These are phyloP conservation scores for Erysimum cheiri DNA, from an alignment of 441 rosid genomes.

Conservation along the genomic window DNA sequence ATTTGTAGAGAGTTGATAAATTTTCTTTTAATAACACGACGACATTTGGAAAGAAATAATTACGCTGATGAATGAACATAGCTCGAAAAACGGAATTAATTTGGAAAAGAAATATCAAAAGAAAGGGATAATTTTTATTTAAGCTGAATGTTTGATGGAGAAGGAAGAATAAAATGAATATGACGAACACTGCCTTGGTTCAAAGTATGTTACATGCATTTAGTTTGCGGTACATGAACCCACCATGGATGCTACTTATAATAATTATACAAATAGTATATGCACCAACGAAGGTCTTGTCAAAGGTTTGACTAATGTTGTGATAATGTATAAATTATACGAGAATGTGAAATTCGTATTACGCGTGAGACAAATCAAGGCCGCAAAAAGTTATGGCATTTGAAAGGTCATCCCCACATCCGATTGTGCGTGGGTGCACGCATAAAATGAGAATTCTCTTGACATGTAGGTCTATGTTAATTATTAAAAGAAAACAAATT, in stretches of 20 bases:
- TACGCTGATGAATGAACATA: slow-evolving; percentile 40
- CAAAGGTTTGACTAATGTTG: slow-evolving; percentile 47
- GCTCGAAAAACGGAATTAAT: slow-evolving; percentile 39
- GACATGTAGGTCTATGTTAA: neutral
- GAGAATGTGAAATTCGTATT: neutral
- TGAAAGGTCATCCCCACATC: slow-evolving; percentile 26
- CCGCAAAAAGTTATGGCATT: slow-evolving; percentile 20
- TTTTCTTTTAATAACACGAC: neutral
- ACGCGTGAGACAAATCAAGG: slow-evolving; percentile 6
- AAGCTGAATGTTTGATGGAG: slow-evolving; percentile 28
- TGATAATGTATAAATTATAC: slow-evolving; percentile 32
- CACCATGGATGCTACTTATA: slow-evolving; percentile 24
- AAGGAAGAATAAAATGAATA: slow-evolving; percentile 37
- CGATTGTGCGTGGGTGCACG: slow-evolving; percentile 26
- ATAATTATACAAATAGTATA: slow-evolving; percentile 26
- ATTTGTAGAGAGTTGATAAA: slow-evolving; percentile 15
- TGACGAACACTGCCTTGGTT: slow-evolving; percentile 44
- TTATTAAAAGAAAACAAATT: neutral
- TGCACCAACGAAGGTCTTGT: slow-evolving; percentile 39
- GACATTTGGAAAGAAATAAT: slow-evolving; percentile 24
- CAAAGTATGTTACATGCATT: slow-evolving; percentile 43
- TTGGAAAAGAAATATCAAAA: slow-evolving; percentile 6
- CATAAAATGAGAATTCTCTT: slow-evolving; percentile 8
- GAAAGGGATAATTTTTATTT: slow-evolving; percentile 28
- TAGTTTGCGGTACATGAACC: slow-evolving; percentile 46